A percentile compares a stretch with the other conserved stretches of the same genome.
Conservation (phyloP, 345 rosid genomes). For the Lumnitzera littorea region DNA sequence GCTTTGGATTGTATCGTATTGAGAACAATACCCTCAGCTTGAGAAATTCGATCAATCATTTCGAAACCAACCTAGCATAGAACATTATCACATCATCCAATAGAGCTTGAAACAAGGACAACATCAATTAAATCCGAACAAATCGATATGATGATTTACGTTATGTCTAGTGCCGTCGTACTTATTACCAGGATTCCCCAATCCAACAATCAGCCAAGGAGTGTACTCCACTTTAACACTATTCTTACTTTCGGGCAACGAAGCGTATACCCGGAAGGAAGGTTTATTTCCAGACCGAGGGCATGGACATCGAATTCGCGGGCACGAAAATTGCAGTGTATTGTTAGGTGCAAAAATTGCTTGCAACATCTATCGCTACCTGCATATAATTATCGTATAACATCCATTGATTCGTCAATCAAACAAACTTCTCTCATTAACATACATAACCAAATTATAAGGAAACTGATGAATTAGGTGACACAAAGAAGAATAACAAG, state of each 20-base stretch:
- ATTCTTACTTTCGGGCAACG: slow-evolving; percentile 20
- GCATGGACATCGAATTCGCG: slow-evolving; percentile 8
- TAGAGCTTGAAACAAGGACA: slow-evolving; percentile 6
- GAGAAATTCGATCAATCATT: slow-evolving; percentile 69
- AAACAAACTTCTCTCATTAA: too few species aligned
- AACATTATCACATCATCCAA: not conserved
- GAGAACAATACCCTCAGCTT: slow-evolving; percentile 49
- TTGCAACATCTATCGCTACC: slow-evolving; percentile 49
- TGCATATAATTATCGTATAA: slow-evolving; percentile 8
- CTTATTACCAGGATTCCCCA: slow-evolving; percentile 96
- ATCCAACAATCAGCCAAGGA: slow-evolving; percentile 89
- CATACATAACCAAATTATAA: too few species aligned
- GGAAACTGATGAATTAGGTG: too few species aligned
- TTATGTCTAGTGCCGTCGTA: slow-evolving; percentile 95
- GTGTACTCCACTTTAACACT: slow-evolving; percentile 66
- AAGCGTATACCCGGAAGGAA: slow-evolving; percentile 37
- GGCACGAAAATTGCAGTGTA: slow-evolving; percentile 24
- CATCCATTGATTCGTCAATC: not conserved
- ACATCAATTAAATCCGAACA: not conserved
- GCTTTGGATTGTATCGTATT: slow-evolving; percentile 93
- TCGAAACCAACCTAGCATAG: slow-evolving; percentile 78
- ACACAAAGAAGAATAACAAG: too few species aligned
- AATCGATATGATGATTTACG: slow-evolving; percentile 29
- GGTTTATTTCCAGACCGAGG: slow-evolving; percentile 6
- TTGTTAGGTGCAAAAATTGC: slow-evolving; percentile 40